Base-by-base conservation (phyloP, 2,329 filamentous ascomycete species). In the Podosphaera fusca region DNA sequence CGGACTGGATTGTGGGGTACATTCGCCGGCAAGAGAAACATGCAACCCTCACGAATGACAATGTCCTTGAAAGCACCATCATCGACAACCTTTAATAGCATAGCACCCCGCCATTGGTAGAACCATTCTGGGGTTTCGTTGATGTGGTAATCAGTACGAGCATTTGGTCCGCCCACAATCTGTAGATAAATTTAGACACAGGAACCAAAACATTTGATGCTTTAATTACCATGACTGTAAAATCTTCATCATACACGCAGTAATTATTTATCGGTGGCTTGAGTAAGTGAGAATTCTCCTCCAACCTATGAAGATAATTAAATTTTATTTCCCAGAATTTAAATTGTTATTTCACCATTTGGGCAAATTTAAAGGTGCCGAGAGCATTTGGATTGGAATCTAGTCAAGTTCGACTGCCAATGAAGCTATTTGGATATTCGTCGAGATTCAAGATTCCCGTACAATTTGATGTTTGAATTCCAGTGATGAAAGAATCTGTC, bases 101-200 rank as follows among this genome's bases (percentile, higher is more conserved):
- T 95, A 62, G 84, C 82, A 62, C 92, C 92, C 65, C 82, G 82
- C 77, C 95, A 81, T 71, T 96, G 90, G 76, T 92, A 96, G 80
- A 96, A 98, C 83, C 89, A 96, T 70, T 96, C 92, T 10, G 92
- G 82, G 0, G 90, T 96, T 65, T 81, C 75, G 75, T 96, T 96
- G 78, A 96, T 90, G 76, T 96, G 92, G 75, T 95, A 98, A 75
- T 96, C 92, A 57, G 89, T 95, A 61, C 92, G 82, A 60, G 87
- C 87, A 70, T 96, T 96, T 66, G 92, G 92, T 10, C 92, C 92
- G 68, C 92, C 92, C 60, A 98, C 89, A 64, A 95, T 88, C 84
- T 81, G 61, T 8, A n/a, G 3, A 42, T 21, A 30, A 53, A 58
- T 50, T 47, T 29, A 52, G 8, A 38, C 29, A 40, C n/a, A 33